Evolutionary conservation across 2,329 filamentous ascomycete genomes (phyloP).

Genomic region (Parascedosporium putredinis): DNA sequence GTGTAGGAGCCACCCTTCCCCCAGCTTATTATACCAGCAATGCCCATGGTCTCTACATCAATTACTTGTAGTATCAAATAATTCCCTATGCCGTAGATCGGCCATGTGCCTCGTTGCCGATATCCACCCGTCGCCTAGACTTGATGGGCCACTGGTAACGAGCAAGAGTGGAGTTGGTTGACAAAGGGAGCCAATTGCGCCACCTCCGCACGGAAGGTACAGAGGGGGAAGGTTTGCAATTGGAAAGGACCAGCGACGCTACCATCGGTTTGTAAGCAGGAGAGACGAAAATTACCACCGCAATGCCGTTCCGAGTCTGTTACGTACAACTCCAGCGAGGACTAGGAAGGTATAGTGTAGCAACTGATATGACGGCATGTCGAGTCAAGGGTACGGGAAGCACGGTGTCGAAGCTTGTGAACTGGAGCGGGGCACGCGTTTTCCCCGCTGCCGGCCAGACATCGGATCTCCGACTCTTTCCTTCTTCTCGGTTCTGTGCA

Average conservation of each 20-base stretch:
- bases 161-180: not conserved
- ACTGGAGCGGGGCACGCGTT: constrained; percentile 7
- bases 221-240: not conserved
- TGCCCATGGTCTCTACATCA: no score
- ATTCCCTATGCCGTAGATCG: no score
- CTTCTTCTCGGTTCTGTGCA: constrained; percentile 2
- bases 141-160: not conserved
- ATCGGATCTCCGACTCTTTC: constrained; percentile 8
- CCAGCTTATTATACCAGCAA: no score
- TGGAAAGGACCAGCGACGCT: not conserved
- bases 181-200: not conserved
- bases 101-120: no score
- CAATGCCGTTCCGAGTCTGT: not conserved
- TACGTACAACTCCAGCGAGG: not conserved
- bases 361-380: not conserved
- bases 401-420: constrained; percentile 4
- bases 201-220: not conserved
- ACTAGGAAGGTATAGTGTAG: no score
- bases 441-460: constrained; percentile 8
- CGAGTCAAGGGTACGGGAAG: not conserved
- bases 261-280: not conserved
- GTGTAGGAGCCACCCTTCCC: no score
- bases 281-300: not conserved
- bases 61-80: no score
- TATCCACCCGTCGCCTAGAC: no score